Evolutionary conservation across 495 filamentous ascomycete species (phyloP).

Genomic region (Lepidopterella palustris): DNA sequence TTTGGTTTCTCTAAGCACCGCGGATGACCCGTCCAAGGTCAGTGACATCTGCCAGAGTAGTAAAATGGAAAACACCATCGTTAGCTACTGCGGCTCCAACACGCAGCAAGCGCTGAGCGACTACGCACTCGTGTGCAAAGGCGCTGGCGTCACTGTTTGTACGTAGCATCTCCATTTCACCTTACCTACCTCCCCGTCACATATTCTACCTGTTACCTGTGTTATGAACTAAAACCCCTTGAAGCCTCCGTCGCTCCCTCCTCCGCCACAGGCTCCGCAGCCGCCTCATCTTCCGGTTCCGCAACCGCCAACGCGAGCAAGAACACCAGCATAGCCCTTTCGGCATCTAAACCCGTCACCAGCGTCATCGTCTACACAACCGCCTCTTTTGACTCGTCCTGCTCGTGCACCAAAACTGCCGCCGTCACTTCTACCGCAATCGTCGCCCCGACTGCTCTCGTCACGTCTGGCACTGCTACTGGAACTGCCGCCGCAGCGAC

Average conservation of each 20-base stretch:
- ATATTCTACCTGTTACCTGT: no score
- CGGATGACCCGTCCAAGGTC: slow-evolving; percentile 34
- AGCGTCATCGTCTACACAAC: slow-evolving; percentile 8
- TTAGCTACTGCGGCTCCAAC: slow-evolving; percentile 26
- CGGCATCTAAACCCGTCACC: background rate
- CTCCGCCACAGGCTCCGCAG: slow-evolving; percentile 1
- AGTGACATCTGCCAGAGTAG: slow-evolving; percentile 31
- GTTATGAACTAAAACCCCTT: no score
- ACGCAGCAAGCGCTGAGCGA: slow-evolving; percentile 27
- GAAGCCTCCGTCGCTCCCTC: slow-evolving; percentile 2
- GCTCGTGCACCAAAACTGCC: slow-evolving; percentile 14
- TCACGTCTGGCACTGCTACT: background rate
- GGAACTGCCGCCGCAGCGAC: slow-evolving; percentile 2
- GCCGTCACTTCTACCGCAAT: slow-evolving; percentile 1
- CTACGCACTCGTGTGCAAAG: slow-evolving; percentile 28
- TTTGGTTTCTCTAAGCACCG: slow-evolving; percentile 31
- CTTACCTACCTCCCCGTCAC: slow-evolving; percentile 2
- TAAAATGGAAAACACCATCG: slow-evolving; percentile 25
- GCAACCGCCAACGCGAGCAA: background rate
- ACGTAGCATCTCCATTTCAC: slow-evolving; percentile 20
- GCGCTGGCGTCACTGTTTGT: slow-evolving; percentile 33
- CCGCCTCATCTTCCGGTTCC: slow-evolving; percentile 11
- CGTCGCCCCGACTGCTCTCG: background rate
- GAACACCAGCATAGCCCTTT: background rate
- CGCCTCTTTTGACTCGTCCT: slow-evolving; percentile 5